These are phyloP conservation scores for Sistotremastrum niveocremeum DNA, from an alignment of 768 basidiomycete genomes.

Conservation along the genomic window DNA sequence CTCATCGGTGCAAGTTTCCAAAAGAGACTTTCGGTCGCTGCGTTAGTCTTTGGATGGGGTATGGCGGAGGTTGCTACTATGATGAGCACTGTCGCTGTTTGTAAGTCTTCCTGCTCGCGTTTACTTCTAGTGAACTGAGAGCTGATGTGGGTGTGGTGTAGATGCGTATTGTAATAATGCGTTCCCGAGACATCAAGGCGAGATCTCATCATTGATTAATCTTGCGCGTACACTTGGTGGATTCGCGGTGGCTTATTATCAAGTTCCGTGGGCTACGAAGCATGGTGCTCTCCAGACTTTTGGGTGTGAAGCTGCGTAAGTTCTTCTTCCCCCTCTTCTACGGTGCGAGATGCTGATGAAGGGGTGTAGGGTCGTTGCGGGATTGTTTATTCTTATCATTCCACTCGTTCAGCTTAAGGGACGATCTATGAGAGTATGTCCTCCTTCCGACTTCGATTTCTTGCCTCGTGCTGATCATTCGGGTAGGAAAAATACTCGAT, in stretches of 20 bases:
- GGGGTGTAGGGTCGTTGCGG: slow-evolving; percentile 30
- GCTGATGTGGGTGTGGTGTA: slow-evolving; percentile 12
- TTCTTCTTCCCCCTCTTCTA: slow-evolving; percentile 6
- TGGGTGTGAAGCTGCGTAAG: slow-evolving; percentile 49
- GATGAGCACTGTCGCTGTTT: slow-evolving; percentile 51
- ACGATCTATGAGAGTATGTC: slow-evolving; percentile 25
- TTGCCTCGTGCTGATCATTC: too few relatives aligned
- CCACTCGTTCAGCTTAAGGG: slow-evolving; percentile 41
- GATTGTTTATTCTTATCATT: slow-evolving; percentile 36
- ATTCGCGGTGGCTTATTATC: slow-evolving; percentile 54
- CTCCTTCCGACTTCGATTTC: too few relatives aligned
- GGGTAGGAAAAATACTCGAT: too few relatives aligned
- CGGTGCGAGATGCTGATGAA: background rate
- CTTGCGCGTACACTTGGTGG: slow-evolving; percentile 34
- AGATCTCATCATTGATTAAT: slow-evolving; percentile 50
- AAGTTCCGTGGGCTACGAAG: slow-evolving; percentile 49
- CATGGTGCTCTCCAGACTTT: slow-evolving; percentile 49
- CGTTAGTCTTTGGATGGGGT: slow-evolving; percentile 55
- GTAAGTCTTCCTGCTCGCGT: slow-evolving; percentile 19
- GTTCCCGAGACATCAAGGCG: slow-evolving; percentile 40
- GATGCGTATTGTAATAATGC: slow-evolving; percentile 37
- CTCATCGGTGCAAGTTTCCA: slow-evolving; percentile 41
- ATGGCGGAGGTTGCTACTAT: slow-evolving; percentile 42
- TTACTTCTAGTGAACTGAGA: slow-evolving; percentile 10
- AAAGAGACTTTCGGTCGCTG: slow-evolving; percentile 36